Evolutionary conservation across 495 filamentous ascomycete genomes (phyloP).

Genomic region (Cairneyella variabilis): DNA sequence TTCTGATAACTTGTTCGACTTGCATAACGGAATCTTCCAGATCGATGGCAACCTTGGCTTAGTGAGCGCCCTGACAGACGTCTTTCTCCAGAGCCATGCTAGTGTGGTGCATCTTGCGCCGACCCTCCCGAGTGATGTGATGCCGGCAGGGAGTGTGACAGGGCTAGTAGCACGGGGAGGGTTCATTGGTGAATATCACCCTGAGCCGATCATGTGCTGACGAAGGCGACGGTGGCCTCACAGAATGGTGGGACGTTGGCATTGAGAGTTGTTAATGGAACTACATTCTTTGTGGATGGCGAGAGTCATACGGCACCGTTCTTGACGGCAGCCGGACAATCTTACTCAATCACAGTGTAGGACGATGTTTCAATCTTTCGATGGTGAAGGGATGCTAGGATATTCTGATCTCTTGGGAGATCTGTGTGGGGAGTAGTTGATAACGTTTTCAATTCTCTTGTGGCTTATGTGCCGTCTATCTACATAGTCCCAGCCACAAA

Average conservation of each 20-base stretch:
- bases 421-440: too few relatives aligned
- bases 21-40: slow-evolving; percentile 25
- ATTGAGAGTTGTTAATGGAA: neutral
- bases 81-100: slow-evolving; percentile 24
- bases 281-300: neutral
- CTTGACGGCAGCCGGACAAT: neutral
- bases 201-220: neutral
- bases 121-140: neutral
- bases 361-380: too few relatives aligned
- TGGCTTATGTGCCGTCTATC: too few relatives aligned
- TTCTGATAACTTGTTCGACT: neutral
- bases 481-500: too few relatives aligned
- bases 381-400: too few relatives aligned
- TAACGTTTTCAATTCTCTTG: too few relatives aligned
- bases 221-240: neutral
- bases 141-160: neutral
- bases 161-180: neutral
- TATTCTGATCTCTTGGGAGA: too few relatives aligned
- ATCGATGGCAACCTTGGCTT: slow-evolving; percentile 34
- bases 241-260: neutral
- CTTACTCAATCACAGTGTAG: neutral
- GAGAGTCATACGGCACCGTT: neutral
- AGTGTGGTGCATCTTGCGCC: neutral
- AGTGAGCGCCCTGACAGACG: slow-evolving; percentile 28
- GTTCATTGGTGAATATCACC: neutral